Base-by-base conservation (phyloP, 306 rosid genomes). In the Arachis stenosperma region DNA sequence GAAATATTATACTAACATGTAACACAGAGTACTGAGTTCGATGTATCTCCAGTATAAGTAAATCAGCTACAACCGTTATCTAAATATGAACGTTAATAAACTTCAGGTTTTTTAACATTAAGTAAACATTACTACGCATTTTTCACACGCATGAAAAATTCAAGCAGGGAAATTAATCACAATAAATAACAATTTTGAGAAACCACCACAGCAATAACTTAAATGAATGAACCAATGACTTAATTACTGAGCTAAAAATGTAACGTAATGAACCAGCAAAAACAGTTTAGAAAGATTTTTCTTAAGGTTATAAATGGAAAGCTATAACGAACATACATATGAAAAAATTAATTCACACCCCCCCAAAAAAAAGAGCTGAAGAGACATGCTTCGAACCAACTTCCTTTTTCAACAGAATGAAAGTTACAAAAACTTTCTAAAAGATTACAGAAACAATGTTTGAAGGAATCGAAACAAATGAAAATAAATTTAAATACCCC, bases 401-500 rank as follows among this genome's bases (percentile, higher is more conserved):
- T 36, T 15, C 13, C 61, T 2, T 14, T 10, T 52, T 14, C 15
- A 13, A 48, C 12, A 11, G 54, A 48, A 48, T 6, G 29, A 14
- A 52, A 52, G 2, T 8, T 22, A 52, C 8, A 8, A 22, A 7
- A 52, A 52, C 4, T 52, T 52, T n/a, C 8, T 5, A 6, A 52
- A 52, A 52, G 15, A 0, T 13, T 5, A 52, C 14, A 52, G 57
- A 0, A 52, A 52, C 57, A 52, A 52, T 52, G 57, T 5, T 52
- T n/a, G 57, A 52, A n/a, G 7, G 22, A 52, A 52, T n/a, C 57
- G 15, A 52, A 52, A n/a, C 15, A 22, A 52, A 52, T 6, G 27
- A 8, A 13, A 67, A 61, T 62, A 17, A 11, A 52, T 52, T 5
- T 22, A 55, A 63, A 57, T 68, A 80, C 78, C 80, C 42, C 8